Conservation (phyloP, 805 yeast species). For the Clavispora fructus region DNA sequence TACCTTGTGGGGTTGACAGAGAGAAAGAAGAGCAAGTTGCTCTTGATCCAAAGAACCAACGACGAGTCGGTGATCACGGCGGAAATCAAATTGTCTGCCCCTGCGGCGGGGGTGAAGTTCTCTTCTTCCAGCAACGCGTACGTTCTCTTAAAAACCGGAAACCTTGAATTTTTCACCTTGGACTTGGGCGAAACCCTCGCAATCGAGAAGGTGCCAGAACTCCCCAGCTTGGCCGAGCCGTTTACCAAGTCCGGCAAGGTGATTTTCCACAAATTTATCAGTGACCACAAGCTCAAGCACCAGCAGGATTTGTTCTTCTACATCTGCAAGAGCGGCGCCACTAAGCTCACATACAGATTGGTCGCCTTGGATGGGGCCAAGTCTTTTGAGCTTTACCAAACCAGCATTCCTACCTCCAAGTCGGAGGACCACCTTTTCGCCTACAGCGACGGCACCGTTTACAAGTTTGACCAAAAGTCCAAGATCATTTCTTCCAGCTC, state of each 20-base stretch:
- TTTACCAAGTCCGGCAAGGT: conserved; percentile 10
- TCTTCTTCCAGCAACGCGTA: conserved; percentile 14
- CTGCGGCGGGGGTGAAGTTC: conserved; percentile 12
- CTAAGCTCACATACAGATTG: conserved; percentile 17
- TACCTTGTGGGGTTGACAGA: conserved; percentile 37
- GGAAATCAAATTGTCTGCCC: conserved; percentile 5
- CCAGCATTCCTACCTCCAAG: conserved; percentile 5
- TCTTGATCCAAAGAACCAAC: conserved; percentile 9
- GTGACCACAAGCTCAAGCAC: conserved; percentile 15
- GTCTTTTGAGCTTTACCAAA: conserved; percentile 21
- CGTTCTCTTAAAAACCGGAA: conserved; percentile 26
- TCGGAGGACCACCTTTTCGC: conserved; percentile 10
- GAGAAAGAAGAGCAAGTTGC: conserved; percentile 22
- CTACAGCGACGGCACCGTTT: conserved; percentile 23
- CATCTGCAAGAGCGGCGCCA: conserved; percentile 7
- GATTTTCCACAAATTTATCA: conserved; percentile 25
- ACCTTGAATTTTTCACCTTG: conserved; percentile 14
- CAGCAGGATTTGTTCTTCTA: conserved; percentile 23
- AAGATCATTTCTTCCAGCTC: conserved; percentile 17
- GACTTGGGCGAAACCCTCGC: conserved; percentile 6
- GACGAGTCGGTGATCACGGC: conserved; percentile 10
- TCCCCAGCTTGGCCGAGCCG: neutral
- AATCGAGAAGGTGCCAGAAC: conserved; percentile 15
- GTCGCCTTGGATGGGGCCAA: conserved; percentile 19
- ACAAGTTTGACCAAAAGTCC: conserved; percentile 16